A percentile compares a stretch with the other conserved stretches of the same genome.
These are phyloP conservation scores for Sugiyamaella americana DNA, from an alignment of 805 yeast genomes.

Conservation along the genomic window DNA sequence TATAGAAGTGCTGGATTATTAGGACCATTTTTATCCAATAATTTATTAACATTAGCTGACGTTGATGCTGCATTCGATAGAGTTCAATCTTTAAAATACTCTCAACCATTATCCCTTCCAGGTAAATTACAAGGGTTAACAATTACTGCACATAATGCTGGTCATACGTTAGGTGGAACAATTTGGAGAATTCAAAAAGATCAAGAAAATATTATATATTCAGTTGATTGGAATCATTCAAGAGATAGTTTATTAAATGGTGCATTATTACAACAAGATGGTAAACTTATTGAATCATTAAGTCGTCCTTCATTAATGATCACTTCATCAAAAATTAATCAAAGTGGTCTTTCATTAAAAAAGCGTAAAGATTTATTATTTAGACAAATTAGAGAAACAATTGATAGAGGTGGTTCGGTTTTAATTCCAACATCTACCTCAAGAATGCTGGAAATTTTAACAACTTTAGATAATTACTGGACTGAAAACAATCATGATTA, in stretches of 20 bases:
- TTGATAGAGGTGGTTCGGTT: constrained; percentile 74
- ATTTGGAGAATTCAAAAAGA: constrained; percentile 74
- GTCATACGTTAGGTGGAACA: constrained; percentile 91
- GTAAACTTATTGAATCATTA: constrained; percentile 55
- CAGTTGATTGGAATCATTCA: constrained; percentile 93
- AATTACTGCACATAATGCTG: constrained; percentile 81
- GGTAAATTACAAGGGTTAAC: constrained; percentile 52
- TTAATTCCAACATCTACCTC: constrained; percentile 77
- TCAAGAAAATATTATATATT: constrained; percentile 76
- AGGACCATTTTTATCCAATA: constrained; percentile 52
- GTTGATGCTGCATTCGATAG: constrained; percentile 76
- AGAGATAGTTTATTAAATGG: constrained; percentile 77
- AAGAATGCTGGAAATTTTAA: constrained; percentile 72
- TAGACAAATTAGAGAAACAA: constrained; percentile 54
- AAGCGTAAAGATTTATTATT: constrained; percentile 59
- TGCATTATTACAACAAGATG: constrained; percentile 53
- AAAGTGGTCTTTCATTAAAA: constrained; percentile 49
- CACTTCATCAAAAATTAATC: constrained; percentile 52
- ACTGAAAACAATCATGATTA: constrained; percentile 27
- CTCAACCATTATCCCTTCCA: constrained; percentile 63
- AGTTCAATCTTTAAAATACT: constrained; percentile 62
- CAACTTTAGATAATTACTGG: constrained; percentile 63
- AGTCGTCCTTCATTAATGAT: constrained; percentile 77
- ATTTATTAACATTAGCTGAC: constrained; percentile 59
- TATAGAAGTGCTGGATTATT: constrained; percentile 67